Base-by-base conservation (phyloP, 2,329 filamentous ascomycete genomes). In the Aspergillus calidoustus region DNA sequence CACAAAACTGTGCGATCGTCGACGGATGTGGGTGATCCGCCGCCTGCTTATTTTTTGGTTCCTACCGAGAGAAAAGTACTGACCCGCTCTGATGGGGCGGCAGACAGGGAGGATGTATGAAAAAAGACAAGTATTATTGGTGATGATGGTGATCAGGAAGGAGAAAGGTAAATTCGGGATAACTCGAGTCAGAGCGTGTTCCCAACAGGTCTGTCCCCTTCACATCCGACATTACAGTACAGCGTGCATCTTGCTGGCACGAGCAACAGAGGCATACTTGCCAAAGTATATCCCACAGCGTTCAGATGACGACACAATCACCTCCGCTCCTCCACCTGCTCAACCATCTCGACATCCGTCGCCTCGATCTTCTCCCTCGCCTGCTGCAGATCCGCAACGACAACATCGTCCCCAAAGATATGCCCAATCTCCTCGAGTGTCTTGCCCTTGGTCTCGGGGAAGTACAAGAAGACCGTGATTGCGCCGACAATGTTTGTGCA, bases 361-460 rank as follows among this genome's bases (percentile, higher is more conserved):
- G 52, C 47, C 47, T 60, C 52, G n/a, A 56, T 56, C 58, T 60
- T 60, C 46, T 60, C 50, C n/a, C 44, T 30, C 22, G 55, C 58
- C 47, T 60, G 44, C 4, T 60, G 22, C 25, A 56, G 25, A 44
- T 54, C 49, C 8, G 30, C 49, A 11, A 61, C 59, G 1, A 61
- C 49, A 2, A 61, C 54, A 31, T 61, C 59, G 38, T 75, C 74
- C 3, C 72, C 69, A 54, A 71, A 70, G 17, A 71, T 51, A 23
- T 62, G 23, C 51, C 69, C 69, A 28, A 71, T 69, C 58, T 71
- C 68, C 50, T 71, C 69, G 31, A 71, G 50, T 2, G 68, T 68
- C 61, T 68, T 70, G n/a, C 66, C 62, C 49, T 67, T 65, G 1
- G 69, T 71, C 61, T 71, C 69, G 1, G 69, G 69, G 28, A 69